These are phyloP conservation scores for Monilinia polystroma DNA, from an alignment of 2,329 filamentous ascomycete species.

Conservation along the genomic window DNA sequence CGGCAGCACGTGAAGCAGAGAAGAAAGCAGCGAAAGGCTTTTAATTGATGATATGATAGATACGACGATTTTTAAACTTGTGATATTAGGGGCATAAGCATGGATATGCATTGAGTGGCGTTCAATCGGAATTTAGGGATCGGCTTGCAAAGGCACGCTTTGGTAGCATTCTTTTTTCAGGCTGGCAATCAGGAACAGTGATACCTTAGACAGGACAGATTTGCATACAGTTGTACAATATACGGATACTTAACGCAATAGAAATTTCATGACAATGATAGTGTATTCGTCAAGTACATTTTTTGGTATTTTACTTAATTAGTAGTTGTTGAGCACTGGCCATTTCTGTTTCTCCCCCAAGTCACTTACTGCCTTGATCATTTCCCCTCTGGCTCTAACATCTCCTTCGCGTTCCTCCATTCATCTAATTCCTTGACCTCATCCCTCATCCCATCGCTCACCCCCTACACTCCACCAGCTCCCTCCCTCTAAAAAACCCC, in stretches of 20 bases:
- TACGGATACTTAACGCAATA: constrained; percentile 7
- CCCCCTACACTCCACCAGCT: not conserved
- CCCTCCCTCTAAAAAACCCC: constrained; percentile 46
- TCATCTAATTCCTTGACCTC: not conserved
- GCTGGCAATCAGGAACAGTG: constrained; percentile 5
- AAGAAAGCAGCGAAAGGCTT: constrained; percentile 2
- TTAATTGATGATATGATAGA: constrained; percentile 36
- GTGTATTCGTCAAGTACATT: too few species aligned
- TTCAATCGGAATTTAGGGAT: constrained; percentile 23
- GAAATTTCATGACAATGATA: not conserved
- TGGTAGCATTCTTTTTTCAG: not conserved
- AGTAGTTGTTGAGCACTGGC: not conserved
- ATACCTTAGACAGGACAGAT: constrained; percentile 20
- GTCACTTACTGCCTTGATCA: not conserved
- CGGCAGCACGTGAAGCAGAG: constrained; percentile 19
- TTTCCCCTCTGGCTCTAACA: not conserved
- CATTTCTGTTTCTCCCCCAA: not conserved
- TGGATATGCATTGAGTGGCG: constrained; percentile 39
- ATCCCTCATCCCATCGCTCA: not conserved
- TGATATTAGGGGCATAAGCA: constrained; percentile 25
- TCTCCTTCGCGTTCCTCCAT: not conserved
- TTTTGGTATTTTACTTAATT: not conserved
- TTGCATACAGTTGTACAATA: constrained; percentile 17
- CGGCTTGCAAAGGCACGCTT: constrained; percentile 9
- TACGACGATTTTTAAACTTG: constrained; percentile 20